phyloP scores from a whole-genome alignment of 129 eudicot genomes.

The Chrysanthemum lavandulifolium region DNA sequence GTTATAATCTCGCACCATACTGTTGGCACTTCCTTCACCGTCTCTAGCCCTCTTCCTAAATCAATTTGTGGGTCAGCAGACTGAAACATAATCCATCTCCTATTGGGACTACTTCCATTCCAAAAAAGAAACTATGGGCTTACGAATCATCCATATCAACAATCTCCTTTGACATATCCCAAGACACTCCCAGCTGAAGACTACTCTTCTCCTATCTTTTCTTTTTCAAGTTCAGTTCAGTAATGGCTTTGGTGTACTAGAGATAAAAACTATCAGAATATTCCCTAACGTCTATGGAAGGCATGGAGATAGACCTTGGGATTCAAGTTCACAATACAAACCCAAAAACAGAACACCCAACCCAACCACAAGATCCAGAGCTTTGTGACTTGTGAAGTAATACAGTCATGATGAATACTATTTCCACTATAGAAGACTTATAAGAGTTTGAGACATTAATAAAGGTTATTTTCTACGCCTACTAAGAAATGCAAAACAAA shows the following conservation, averaged over 20 bases:
- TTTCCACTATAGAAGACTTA: conserved; percentile 1
- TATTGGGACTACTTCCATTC: background rate
- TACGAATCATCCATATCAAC: background rate
- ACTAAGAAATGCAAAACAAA: background rate
- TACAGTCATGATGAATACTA: conserved; percentile 7
- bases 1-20: background rate
- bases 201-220: conserved; percentile 5
- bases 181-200: conserved; percentile 6
- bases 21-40: background rate
- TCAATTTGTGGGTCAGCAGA: background rate
- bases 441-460: background rate
- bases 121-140: background rate
- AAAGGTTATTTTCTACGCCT: background rate
- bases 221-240: background rate
- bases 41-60: conserved; percentile 2
- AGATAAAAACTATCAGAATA: conserved; percentile 4
- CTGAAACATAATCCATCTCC: background rate
- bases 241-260: background rate
- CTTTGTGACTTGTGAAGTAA: conserved; percentile 1
- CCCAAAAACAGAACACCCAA: conserved; percentile 9
- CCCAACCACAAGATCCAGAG: conserved; percentile 1
- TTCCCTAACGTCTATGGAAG: conserved; percentile 9
- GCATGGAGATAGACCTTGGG: background rate
- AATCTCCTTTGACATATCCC: background rate
- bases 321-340: conserved; percentile 16